Conservation (phyloP, 306 rosid genomes). For the Quercus glauca region DNA sequence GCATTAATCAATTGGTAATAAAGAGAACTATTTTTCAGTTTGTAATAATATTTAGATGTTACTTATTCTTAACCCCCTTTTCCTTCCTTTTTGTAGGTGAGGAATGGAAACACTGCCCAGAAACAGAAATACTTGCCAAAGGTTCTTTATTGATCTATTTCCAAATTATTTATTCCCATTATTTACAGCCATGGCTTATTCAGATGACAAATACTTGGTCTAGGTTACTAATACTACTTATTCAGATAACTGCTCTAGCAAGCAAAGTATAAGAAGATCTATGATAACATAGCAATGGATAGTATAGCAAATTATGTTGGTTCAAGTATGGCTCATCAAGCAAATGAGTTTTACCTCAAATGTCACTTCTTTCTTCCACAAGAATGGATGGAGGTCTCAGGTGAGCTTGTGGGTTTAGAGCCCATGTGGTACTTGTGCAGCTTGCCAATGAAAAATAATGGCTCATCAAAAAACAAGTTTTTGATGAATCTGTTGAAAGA, state of each 20-base stretch:
- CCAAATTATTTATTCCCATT: constrained; percentile 12
- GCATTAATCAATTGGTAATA: constrained; percentile 90
- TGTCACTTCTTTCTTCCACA: too few relatives aligned
- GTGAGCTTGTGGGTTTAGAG: too few relatives aligned
- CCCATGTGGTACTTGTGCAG: too few relatives aligned
- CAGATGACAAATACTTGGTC: not conserved
- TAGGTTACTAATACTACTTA: not conserved
- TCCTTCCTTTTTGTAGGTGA: constrained; percentile 53
- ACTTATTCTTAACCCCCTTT: constrained; percentile 5
- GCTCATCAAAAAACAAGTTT: not conserved
- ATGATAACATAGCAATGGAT: not conserved
- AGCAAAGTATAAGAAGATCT: not conserved
- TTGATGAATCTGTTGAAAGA: not conserved
- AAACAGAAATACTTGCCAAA: constrained; percentile 82
- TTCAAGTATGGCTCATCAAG: not conserved
- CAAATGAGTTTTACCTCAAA: too few relatives aligned
- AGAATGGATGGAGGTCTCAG: too few relatives aligned
- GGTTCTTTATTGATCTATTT: constrained; percentile 46
- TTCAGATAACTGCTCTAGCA: not conserved
- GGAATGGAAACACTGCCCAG: constrained; percentile 77
- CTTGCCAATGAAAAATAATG: not conserved
- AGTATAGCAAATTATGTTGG: not conserved
- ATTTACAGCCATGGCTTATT: constrained; percentile 13
- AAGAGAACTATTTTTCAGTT: constrained; percentile 19
- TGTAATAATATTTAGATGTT: constrained; percentile 5